Percentiles rank a stretch among this genome's conserved stretches.
These are phyloP conservation scores for Rhodosporidiobolus odoratus DNA, from an alignment of 768 basidiomycete species.

Conservation along the genomic window DNA sequence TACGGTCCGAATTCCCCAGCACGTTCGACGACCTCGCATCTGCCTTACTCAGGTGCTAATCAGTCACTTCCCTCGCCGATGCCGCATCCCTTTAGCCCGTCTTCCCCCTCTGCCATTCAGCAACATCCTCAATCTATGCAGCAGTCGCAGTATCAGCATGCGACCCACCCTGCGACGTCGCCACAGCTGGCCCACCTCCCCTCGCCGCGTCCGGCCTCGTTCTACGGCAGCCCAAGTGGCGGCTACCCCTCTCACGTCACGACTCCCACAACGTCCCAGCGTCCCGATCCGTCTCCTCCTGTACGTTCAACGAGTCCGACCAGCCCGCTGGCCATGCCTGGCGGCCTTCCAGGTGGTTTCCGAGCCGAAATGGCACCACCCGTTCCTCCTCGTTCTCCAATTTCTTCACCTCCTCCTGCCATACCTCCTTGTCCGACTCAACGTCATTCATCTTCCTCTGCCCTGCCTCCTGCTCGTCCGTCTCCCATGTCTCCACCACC, in stretches of 20 bases:
- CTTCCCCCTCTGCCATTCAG: too few relatives aligned
- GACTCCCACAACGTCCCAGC: neutral
- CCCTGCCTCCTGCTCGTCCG: neutral
- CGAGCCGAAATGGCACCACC: neutral
- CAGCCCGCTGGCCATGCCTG: neutral
- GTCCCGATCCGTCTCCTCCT: neutral
- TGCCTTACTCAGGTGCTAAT: too few relatives aligned
- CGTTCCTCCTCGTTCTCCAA: neutral
- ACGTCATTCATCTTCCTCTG: neutral
- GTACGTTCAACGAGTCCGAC: neutral
- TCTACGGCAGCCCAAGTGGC: neutral
- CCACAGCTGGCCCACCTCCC: neutral
- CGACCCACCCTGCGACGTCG: neutral
- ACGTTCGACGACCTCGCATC: too few relatives aligned
- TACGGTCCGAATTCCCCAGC: neutral
- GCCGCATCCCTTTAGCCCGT: neutral
- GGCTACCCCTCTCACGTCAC: neutral
- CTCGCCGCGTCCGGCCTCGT: neutral
- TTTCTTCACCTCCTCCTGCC: neutral
- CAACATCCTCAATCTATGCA: neutral
- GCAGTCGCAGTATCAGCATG: neutral
- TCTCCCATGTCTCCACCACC: neutral
- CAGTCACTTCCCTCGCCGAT: neutral
- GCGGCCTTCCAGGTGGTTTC: neutral
- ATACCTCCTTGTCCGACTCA: neutral